Evolutionary conservation across 306 rosid species (phyloP), one percentile per base, ranked within the genome.

Genomic region (Lagenaria siceraria): DNA sequence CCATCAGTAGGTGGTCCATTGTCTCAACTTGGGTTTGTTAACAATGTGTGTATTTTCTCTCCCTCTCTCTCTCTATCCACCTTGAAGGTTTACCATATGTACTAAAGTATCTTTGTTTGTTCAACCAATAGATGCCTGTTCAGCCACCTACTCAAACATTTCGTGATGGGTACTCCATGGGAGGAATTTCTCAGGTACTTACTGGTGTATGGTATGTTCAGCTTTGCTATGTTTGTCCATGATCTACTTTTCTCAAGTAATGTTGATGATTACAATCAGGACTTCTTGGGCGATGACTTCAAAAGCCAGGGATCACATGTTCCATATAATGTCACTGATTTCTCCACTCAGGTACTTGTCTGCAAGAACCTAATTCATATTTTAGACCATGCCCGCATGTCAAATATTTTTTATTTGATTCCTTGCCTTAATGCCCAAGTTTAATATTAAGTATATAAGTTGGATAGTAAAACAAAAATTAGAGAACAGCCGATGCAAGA

Each of bases 221-320:
- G 53, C 54, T 61, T 62, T 79, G 74, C 52, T 10, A 13, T 35
- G 24, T 21, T 75, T 18, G 36, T 75, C 27, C 56, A n/a, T 11
- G 21, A 58, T 18, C 66, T 75, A 31, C 42, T 31, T 79, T 48
- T 79, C 38, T 77, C 11, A 77, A 73, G 74, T 9, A 7, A 1
- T 69, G 13, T 7, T 4, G 18, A 60, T 82, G 78, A 11, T 48
- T 43, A 52, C 79, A 8, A 14, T 61, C 85, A 96, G 99, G 99
- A 96, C 77, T 96, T 89, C 85, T 89, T 96, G 92, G 98, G 98
- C 74, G 99, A 96, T 81, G 99, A 96, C 86, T 96, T 92, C 82
- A 96, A 96, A 85, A 96, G 99, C 85, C 99, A 96, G 86, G 99
- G 99, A 75, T 96, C 99, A 62, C 98, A 92, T 70, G 98, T 96